Percentiles rank a stretch among this genome's conserved stretches.
Conservation (phyloP, 805 yeast genomes). For the Dipodascus albidus region DNA sequence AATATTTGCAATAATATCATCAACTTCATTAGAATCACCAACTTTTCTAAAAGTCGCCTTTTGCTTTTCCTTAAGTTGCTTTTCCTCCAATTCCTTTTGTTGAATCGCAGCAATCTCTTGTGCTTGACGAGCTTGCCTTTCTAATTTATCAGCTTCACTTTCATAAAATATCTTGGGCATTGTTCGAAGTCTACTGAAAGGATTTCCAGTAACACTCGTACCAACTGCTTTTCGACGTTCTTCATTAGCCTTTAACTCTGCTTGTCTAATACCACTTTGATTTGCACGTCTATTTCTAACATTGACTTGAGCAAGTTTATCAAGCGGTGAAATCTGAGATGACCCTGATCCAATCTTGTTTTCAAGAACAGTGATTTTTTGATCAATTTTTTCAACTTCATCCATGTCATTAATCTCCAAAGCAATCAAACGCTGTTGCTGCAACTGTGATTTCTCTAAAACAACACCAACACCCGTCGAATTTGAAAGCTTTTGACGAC, state of each 20-base stretch:
- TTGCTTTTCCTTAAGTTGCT: conserved; percentile 10
- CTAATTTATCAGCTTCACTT: conserved; percentile 22
- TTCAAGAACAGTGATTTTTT: conserved; percentile 22
- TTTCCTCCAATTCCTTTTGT: conserved; percentile 37
- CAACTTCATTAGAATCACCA: conserved; percentile 17
- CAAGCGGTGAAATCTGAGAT: not conserved
- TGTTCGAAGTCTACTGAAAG: conserved; percentile 83
- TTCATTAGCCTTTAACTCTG: conserved; percentile 57
- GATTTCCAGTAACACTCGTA: conserved; percentile 43
- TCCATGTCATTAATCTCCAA: conserved; percentile 30
- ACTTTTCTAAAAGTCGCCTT: conserved; percentile 20
- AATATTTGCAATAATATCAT: conserved; percentile 28
- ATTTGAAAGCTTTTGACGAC: conserved; percentile 51
- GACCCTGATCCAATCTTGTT: conserved; percentile 20
- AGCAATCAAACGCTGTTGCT: conserved; percentile 70
- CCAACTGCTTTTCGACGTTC: conserved; percentile 29
- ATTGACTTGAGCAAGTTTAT: conserved; percentile 52
- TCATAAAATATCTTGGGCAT: conserved; percentile 70
- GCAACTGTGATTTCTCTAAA: conserved; percentile 54
- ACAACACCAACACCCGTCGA: conserved; percentile 65
- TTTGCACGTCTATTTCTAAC: conserved; percentile 79
- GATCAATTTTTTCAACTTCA: conserved; percentile 24
- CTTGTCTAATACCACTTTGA: conserved; percentile 63
- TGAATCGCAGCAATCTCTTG: conserved; percentile 32
- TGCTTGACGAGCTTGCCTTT: conserved; percentile 28